Conservation (phyloP, 257 asterid species). For the Primulina eburnea region DNA sequence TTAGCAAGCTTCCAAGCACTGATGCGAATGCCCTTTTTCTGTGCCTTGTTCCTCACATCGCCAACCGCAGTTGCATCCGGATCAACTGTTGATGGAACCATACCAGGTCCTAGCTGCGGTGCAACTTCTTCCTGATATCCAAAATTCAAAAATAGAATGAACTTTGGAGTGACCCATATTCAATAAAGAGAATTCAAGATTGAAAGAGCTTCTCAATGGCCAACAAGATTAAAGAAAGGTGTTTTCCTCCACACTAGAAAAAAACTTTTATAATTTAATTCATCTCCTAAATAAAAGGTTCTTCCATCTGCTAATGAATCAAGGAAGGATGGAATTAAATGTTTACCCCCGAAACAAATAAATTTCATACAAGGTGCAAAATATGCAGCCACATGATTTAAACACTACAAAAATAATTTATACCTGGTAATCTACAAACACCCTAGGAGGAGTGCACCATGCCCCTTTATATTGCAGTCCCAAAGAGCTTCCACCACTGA, state of each 20-base stretch:
- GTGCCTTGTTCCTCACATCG: constrained; percentile 54
- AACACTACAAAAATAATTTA: neutral
- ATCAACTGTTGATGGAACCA: constrained; percentile 91
- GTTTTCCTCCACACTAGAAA: neutral
- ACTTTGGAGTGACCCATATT: neutral
- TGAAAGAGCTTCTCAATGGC: neutral
- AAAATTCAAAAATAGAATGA: constrained; percentile 25
- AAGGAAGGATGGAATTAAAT: neutral
- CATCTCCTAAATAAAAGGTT: neutral
- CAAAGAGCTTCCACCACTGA: constrained; percentile 94
- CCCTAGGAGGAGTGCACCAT: constrained; percentile 99
- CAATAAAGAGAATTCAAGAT: neutral
- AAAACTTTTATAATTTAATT: too few relatives aligned
- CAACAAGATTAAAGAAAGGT: neutral
- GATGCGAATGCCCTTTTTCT: constrained; percentile 68
- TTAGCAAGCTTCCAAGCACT: constrained; percentile 99
- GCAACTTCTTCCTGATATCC: constrained; percentile 94
- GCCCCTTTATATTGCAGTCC: constrained; percentile 99
- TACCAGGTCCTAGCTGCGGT: constrained; percentile 96
- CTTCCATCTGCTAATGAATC: neutral
- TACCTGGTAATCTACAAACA: constrained; percentile 97
- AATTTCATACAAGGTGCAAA: neutral
- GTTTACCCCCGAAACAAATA: neutral
- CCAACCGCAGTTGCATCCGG: constrained; percentile 72
- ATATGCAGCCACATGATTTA: neutral